Evolutionary conservation across 805 yeast genomes (phyloP).

Genomic region (Myxozyma mucilagina): DNA sequence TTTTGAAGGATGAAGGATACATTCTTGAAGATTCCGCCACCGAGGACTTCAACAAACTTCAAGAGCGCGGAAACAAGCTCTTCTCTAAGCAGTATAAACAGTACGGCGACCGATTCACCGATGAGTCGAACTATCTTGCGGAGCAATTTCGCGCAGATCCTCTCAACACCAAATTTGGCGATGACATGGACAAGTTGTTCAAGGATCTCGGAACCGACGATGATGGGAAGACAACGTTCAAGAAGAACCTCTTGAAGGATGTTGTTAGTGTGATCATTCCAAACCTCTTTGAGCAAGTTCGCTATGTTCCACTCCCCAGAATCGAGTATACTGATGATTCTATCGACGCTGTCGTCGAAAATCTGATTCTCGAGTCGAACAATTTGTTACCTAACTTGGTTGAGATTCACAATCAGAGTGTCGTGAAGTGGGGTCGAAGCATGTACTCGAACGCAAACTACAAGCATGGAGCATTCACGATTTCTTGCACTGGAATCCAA

Average conservation of each 20-base stretch:
- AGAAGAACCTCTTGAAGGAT: conserved; percentile 18
- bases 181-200: conserved; percentile 6
- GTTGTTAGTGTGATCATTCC: conserved; percentile 23
- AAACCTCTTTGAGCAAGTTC: conserved; percentile 11
- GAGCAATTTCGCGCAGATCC: conserved; percentile 25
- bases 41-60: conserved; percentile 17
- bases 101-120: conserved; percentile 17
- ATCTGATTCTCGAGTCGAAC: conserved; percentile 24
- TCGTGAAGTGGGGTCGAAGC: conserved; percentile 22
- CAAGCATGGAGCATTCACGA: conserved; percentile 10
- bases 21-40: conserved; percentile 15
- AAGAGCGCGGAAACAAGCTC: conserved; percentile 19
- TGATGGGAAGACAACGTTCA: conserved; percentile 4
- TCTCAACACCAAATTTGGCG: conserved; percentile 15
- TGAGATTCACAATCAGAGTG: conserved; percentile 22
- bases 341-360: conserved; percentile 30
- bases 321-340: conserved; percentile 25
- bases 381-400: conserved; percentile 28
- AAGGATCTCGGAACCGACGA: conserved; percentile 20
- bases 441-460: background rate
- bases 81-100: conserved; percentile 13
- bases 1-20: conserved; percentile 26
- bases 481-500: conserved; percentile 24
- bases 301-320: conserved; percentile 30
- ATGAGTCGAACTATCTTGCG: conserved; percentile 12